These are phyloP conservation scores for Physcomitrellopsis africana DNA, from an alignment of 225 moss, liverwort and hornwort genomes.

Conservation along the genomic window DNA sequence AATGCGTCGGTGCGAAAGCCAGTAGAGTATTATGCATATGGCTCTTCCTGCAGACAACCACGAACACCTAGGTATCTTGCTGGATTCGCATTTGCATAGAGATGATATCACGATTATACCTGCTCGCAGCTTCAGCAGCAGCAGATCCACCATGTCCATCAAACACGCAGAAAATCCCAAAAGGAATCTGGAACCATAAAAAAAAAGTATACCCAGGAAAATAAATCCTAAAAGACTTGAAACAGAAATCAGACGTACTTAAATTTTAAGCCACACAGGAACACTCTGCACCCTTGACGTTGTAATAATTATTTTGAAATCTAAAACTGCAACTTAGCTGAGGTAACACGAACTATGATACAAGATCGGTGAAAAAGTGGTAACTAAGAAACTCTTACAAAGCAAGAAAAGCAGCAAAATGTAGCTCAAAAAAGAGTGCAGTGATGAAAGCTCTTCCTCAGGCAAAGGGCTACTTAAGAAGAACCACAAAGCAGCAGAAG, in stretches of 20 bases:
- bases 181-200: slow-evolving; percentile 46
- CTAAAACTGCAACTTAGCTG: neutral
- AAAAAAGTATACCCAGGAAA: neutral
- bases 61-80: neutral
- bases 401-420: neutral
- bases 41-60: neutral
- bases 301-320: neutral
- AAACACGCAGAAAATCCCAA: slow-evolving; percentile 93
- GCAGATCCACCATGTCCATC: slow-evolving; percentile 94
- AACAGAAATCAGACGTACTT: neutral
- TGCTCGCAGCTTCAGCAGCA: slow-evolving; percentile 88
- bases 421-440: neutral
- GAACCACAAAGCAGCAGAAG: neutral
- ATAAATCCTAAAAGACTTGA: neutral
- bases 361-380: neutral
- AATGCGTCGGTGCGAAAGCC: neutral
- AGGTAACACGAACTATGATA: neutral
- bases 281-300: neutral
- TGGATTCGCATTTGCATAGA: neutral
- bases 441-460: neutral
- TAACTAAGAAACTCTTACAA: neutral
- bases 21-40: neutral
- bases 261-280: neutral
- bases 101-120: slow-evolving; percentile 42
- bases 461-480: neutral